phyloP scores from a whole-genome alignment of 2,329 filamentous ascomycete species.

The Fonsecaea pedrosoi region DNA sequence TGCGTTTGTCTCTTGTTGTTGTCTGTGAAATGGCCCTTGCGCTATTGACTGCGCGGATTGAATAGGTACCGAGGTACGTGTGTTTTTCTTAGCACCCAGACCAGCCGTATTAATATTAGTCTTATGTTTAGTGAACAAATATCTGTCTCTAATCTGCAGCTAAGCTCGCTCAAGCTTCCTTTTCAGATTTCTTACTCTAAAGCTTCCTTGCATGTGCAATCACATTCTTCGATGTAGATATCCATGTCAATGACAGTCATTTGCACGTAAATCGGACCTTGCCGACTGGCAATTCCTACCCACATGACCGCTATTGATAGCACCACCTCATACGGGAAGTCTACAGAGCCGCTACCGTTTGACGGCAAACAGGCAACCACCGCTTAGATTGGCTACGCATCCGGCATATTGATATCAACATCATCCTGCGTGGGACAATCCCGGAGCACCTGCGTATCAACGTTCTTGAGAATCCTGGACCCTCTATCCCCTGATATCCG shows the following conservation, averaged over 20 bases:
- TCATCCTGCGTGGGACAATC: not conserved
- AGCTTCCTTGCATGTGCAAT: too few relatives aligned
- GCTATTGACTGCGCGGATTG: too few relatives aligned
- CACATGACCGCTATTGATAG: too few relatives aligned
- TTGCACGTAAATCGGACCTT: too few relatives aligned
- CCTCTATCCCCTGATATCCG: not conserved
- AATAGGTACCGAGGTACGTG: too few relatives aligned
- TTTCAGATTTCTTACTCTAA: not conserved
- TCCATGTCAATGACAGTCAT: too few relatives aligned
- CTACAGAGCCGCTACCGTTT: not conserved
- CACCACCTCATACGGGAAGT: not conserved
- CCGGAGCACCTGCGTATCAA: not conserved
- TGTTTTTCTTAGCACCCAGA: too few relatives aligned
- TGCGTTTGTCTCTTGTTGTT: too few relatives aligned
- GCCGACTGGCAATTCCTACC: too few relatives aligned
- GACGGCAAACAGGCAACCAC: not conserved
- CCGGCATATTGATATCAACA: not conserved
- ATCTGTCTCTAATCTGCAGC: too few relatives aligned
- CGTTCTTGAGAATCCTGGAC: not conserved
- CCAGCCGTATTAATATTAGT: not conserved
- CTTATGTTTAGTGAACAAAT: not conserved
- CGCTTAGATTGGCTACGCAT: not conserved
- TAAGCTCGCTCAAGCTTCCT: not conserved
- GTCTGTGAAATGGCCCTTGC: too few relatives aligned
- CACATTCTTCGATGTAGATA: too few relatives aligned